Evolutionary conservation across 306 rosid species (phyloP), one percentile per base, ranked within the genome.

Genomic region (Senna tora): DNA sequence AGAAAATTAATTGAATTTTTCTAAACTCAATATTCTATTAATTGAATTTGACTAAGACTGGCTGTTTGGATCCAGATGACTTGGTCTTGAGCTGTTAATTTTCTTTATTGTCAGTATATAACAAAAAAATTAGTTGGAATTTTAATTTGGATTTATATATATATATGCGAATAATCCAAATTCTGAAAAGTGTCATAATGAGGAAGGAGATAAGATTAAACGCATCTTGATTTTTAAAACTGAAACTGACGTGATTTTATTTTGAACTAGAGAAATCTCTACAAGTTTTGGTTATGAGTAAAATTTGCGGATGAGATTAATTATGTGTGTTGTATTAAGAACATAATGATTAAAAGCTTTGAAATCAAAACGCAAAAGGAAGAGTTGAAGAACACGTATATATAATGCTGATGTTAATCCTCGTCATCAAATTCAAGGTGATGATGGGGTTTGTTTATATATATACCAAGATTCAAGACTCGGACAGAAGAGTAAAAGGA

Each of bases 281-380:
- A 46, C 71, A 56, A 62, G 69, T 71, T 67, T 78, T 13, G 45
- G 61, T 64, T 46, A 36, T 32, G 69, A 4, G 62, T 65, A 65
- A 59, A 62, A 69, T 19, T 36, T 14, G 63, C 19, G 20, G 60
- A 34, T 30, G 55, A 72, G 67, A 34, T 32, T 59, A 38, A 36
- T 36, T 3, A n/a, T 33, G 43, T 41, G 43, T 39, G 25, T 15
- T 38, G 9, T 39, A 41, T 45, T 15, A 70, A 69, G 80, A 72
- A 80, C 51, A 62, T 36, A 72, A 88, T 83, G 78, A 88, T 85
- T 75, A 69, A 65, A 43, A 12, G 8, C 49, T 68, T 81, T 77
- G 73, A 73, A 78, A 71, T 54, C 63, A 73, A 79, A 17, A 75
- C 64, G 62, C 41, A 53, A 59, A 72, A 36, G 69, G 47, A 19